A percentile compares a stretch with the other conserved stretches of the same genome.
These are phyloP conservation scores for Steccherinum ochraceum DNA, from an alignment of 768 basidiomycete species.

Conservation along the genomic window DNA sequence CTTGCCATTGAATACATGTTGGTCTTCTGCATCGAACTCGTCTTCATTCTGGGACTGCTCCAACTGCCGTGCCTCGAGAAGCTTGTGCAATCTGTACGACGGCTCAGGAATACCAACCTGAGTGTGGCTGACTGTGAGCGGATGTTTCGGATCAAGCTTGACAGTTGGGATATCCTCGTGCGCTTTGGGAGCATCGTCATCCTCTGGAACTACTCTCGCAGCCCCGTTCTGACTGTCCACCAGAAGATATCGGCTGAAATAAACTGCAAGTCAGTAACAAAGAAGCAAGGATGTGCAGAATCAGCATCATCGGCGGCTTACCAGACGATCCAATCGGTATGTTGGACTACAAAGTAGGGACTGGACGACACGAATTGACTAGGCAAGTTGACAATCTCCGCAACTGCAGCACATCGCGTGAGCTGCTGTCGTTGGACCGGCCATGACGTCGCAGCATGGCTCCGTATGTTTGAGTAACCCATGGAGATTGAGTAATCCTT, in stretches of 20 bases:
- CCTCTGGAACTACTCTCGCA: too few relatives aligned
- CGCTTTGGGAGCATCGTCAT: neutral
- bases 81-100: slow-evolving; percentile 42
- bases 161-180: slow-evolving; percentile 32
- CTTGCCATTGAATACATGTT: slow-evolving; percentile 31
- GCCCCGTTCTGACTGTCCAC: too few relatives aligned
- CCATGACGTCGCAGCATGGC: slow-evolving; percentile 36
- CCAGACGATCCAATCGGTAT: slow-evolving; percentile 71
- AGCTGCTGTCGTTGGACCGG: slow-evolving; percentile 43
- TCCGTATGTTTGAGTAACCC: slow-evolving; percentile 36
- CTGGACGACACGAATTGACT: slow-evolving; percentile 43
- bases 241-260: slow-evolving; percentile 53
- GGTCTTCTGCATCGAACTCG: slow-evolving; percentile 45
- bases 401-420: slow-evolving; percentile 47
- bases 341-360: slow-evolving; percentile 52
- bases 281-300: neutral
- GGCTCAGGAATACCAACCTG: slow-evolving; percentile 52
- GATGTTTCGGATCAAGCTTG: slow-evolving; percentile 41
- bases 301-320: slow-evolving; percentile 20
- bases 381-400: slow-evolving; percentile 62
- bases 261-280: neutral
- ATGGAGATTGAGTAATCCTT: slow-evolving; percentile 49
- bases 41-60: slow-evolving; percentile 40
- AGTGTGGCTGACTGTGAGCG: slow-evolving; percentile 28
- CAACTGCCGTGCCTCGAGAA: slow-evolving; percentile 34